These are phyloP conservation scores for Mimosa pudica DNA, from an alignment of 306 rosid genomes.

Conservation along the genomic window DNA sequence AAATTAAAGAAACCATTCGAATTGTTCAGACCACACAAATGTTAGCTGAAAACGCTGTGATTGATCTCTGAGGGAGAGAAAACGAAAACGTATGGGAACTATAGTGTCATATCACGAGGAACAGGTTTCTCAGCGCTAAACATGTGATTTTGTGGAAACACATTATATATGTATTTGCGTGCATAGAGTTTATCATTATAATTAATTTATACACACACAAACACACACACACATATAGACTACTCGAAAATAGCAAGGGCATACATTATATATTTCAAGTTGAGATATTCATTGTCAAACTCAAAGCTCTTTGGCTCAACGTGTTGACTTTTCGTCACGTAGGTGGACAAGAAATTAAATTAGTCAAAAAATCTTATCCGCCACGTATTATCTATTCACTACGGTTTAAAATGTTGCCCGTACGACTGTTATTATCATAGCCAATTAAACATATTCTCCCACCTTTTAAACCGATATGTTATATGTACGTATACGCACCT, in stretches of 20 bases:
- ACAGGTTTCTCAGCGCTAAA: not conserved
- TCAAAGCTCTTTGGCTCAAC: not conserved
- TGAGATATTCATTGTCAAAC: not conserved
- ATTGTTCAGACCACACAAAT: not conserved
- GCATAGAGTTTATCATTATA: not conserved
- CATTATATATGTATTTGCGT: not conserved
- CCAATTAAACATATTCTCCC: not conserved
- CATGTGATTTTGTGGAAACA: not conserved
- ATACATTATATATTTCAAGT: not conserved
- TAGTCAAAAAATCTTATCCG: not conserved
- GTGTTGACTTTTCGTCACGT: not conserved
- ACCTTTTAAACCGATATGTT: not conserved
- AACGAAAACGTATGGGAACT: not conserved
- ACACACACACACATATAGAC: too few species aligned
- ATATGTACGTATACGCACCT: not conserved
- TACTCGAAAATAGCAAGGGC: not conserved
- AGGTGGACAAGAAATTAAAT: constrained; percentile 1
- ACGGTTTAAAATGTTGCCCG: not conserved
- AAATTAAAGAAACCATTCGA: not conserved
- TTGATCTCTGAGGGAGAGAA: not conserved
- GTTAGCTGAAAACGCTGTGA: not conserved
- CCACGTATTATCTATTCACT: not conserved
- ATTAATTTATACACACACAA: too few species aligned
- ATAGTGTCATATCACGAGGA: not conserved
- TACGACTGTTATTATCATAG: not conserved